Evolutionary conservation across 768 basidiomycete genomes (phyloP).

Genomic region (Naganishia vaughanmartiniae): DNA sequence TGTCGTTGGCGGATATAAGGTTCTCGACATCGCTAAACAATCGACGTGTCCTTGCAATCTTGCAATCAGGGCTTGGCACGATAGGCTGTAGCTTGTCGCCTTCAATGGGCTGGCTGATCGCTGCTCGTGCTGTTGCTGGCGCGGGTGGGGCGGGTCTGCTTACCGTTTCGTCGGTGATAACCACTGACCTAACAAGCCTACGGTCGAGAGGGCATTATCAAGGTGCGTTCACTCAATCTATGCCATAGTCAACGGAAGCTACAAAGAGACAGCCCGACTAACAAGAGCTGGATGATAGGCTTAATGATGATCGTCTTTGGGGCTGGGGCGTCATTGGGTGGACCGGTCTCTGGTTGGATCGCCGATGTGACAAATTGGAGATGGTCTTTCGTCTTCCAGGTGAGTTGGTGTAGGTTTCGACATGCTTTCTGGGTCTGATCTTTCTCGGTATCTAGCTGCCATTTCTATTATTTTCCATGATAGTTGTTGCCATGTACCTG

Average conservation of each 20-base stretch:
- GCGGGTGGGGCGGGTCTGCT: slow-evolving; percentile 47
- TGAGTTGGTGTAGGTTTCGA: slow-evolving; percentile 25
- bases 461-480: slow-evolving; percentile 40
- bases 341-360: slow-evolving; percentile 46
- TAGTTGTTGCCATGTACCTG: slow-evolving; percentile 40
- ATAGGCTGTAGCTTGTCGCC: slow-evolving; percentile 28
- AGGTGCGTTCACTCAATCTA: slow-evolving; percentile 32
- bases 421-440: background rate
- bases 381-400: slow-evolving; percentile 47
- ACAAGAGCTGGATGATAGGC: slow-evolving; percentile 31
- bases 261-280: background rate
- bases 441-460: slow-evolving; percentile 36
- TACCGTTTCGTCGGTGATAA: slow-evolving; percentile 48
- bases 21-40: background rate
- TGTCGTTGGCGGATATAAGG: background rate
- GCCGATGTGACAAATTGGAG: slow-evolving; percentile 49
- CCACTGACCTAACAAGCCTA: slow-evolving; percentile 49
- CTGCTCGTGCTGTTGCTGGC: slow-evolving; percentile 27
- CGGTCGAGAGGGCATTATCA: slow-evolving; percentile 49
- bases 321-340: slow-evolving; percentile 47
- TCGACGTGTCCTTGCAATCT: background rate
- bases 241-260: background rate
- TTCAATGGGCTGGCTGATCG: slow-evolving; percentile 29
- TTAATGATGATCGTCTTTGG: slow-evolving; percentile 51
- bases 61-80: slow-evolving; percentile 23